Percentiles rank a stretch among this genome's conserved stretches.
These are phyloP conservation scores for Populus tremula DNA, from an alignment of 345 rosid species.

Conservation along the genomic window DNA sequence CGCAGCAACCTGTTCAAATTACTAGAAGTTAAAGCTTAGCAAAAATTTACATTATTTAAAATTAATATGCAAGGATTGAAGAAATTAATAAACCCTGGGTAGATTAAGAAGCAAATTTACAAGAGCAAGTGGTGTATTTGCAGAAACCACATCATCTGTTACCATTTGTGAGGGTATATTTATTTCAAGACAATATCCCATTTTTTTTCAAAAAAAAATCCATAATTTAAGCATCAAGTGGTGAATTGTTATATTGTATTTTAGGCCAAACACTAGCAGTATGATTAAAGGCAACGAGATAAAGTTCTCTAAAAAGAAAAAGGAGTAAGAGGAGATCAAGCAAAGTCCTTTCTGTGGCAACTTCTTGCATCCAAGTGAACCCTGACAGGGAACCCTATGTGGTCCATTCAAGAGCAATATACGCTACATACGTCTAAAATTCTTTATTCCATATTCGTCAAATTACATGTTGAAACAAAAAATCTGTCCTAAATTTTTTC, in stretches of 20 bases:
- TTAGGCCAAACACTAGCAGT: neutral
- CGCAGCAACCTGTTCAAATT: constrained; percentile 50
- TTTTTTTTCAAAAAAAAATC: neutral
- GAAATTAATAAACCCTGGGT: neutral
- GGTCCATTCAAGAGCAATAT: neutral
- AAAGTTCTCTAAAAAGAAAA: neutral
- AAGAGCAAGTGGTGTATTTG: neutral
- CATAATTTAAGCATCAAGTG: neutral
- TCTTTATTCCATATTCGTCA: neutral
- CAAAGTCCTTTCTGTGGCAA: neutral
- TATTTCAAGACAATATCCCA: neutral
- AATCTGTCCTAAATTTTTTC: too few relatives aligned
- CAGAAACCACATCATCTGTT: neutral
- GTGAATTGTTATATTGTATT: neutral
- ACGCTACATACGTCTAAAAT: neutral
- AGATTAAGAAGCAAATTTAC: neutral
- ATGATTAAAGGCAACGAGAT: neutral
- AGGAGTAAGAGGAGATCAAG: neutral
- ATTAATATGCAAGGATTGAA: neutral
- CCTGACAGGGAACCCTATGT: neutral
- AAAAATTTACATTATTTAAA: neutral
- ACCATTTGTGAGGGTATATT: neutral
- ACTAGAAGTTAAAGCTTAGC: neutral
- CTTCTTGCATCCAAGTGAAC: neutral
- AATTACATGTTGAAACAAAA: neutral